A percentile compares a stretch with the other conserved stretches of the same genome.
Evolutionary conservation across 179 eudicot genomes (phyloP).

Genomic region (Amaranthus tricolor): DNA sequence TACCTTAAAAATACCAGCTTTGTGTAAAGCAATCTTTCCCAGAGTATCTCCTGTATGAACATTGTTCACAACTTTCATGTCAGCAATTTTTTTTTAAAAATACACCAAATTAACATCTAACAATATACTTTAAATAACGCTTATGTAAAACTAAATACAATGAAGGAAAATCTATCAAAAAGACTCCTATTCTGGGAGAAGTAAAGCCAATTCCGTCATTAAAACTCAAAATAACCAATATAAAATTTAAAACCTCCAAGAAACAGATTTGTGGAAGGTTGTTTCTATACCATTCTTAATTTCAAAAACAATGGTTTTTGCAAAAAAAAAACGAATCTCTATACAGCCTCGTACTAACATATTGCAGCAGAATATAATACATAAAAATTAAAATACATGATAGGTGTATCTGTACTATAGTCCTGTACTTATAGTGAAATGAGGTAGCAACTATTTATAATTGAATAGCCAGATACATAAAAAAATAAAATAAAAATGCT

Average conservation of each 20-base stretch:
- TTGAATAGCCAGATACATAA: not conserved
- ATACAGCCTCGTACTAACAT: slow-evolving; percentile 5
- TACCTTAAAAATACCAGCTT: slow-evolving; percentile 93
- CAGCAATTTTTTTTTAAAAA: not conserved
- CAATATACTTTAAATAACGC: not conserved
- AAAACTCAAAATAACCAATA: not conserved
- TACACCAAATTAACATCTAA: not conserved
- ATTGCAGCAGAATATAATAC: not conserved
- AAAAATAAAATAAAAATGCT: not conserved
- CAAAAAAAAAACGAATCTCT: not conserved
- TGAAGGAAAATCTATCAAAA: not conserved
- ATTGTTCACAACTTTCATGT: not conserved
- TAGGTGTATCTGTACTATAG: not conserved
- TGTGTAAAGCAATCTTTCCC: slow-evolving; percentile 66
- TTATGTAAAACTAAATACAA: not conserved
- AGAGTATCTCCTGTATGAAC: slow-evolving; percentile 63
- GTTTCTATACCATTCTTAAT: not conserved
- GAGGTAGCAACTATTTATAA: not conserved
- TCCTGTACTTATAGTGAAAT: not conserved
- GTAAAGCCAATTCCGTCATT: too few relatives aligned
- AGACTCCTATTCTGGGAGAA: not conserved
- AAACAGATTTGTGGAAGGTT: not conserved
- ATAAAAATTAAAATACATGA: not conserved
- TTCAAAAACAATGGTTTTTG: not conserved
- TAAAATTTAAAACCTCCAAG: not conserved